phyloP scores from a whole-genome alignment of 179 eudicot genomes.

The Silene noctiflora region DNA sequence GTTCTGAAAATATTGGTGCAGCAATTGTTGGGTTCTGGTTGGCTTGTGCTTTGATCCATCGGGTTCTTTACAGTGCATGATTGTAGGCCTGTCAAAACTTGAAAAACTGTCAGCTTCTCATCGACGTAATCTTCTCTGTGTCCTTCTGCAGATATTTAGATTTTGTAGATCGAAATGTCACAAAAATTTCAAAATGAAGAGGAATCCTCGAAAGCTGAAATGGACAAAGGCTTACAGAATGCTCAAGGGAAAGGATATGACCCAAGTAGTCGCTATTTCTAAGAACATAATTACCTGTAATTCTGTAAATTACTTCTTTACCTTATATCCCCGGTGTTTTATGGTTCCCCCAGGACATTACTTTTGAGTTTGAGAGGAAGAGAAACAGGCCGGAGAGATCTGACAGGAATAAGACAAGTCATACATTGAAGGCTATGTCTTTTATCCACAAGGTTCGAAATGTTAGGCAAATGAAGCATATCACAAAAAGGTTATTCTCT shows the following conservation, averaged over 20 bases:
- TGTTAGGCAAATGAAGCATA: conserved; percentile 42
- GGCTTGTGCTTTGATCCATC: background rate
- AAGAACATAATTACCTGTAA: background rate
- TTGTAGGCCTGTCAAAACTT: no score
- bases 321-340: background rate
- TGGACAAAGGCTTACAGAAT: conserved; percentile 95
- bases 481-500: conserved; percentile 42
- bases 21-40: background rate
- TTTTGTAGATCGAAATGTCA: conserved; percentile 98
- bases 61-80: no score
- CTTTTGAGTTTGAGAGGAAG: conserved; percentile 97
- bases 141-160: conserved; percentile 60
- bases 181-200: conserved; percentile 98
- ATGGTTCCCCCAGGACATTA: conserved; percentile 49
- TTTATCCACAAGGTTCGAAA: conserved; percentile 54
- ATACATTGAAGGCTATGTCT: conserved; percentile 69
- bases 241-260: conserved; percentile 94
- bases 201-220: conserved; percentile 91
- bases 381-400: conserved; percentile 93
- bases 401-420: conserved; percentile 60
- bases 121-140: background rate
- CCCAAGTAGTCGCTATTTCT: conserved; percentile 47
- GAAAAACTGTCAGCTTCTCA: background rate
- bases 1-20: background rate
- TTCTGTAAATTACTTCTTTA: background rate